Evolutionary conservation across 1,139 yeast genomes (phyloP), one percentile per base, ranked within the genome.

Genomic region (Geotrichum aggregatum): DNA sequence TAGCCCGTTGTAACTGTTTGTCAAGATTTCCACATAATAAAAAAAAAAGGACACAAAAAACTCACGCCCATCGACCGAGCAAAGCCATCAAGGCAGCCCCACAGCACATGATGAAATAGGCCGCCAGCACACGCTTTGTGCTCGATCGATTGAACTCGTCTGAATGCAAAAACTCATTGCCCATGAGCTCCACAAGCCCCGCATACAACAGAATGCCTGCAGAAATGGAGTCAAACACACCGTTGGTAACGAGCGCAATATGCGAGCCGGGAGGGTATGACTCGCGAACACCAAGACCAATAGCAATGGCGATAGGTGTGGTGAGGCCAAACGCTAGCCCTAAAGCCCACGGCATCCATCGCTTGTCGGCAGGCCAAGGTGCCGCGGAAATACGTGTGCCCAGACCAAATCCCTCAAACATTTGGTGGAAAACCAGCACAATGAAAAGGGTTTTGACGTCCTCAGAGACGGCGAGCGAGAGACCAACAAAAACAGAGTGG

Each of bases 371-470:
- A 28, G 87, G 84, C 89, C 92, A 87, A 35, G 76, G 72, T 3
- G 87, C 80, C 22, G 79, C 76, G 1, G 96, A 88, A 54, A 89
- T 76, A 67, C 97, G 79, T 6, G 95, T 79, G 50, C 97, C 97
- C 62, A 89, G 76, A 61, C 96, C 97, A 52, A 89, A 75, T 52
- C 97, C 97, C 74, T 89, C 97, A 67, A 89, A 89, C 72, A 85
- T 77, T 71, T 89, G 97, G 71, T 89, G 97, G 78, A 89, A 89
- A 2, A 86, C 83, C 52, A 89, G 69, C 16, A 88, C 97, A 61
- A 84, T 77, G 69, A 86, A 89, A 49, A 89, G 73, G 1, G 89
- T 79, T 50, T 74, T 77, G 66, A 87, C 95, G 57, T 81, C 83
- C 31, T 86, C 82, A 13, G 87, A 76, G 19, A 82, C 82, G 2